These are phyloP conservation scores for Russula lepida DNA, from an alignment of 768 basidiomycete species.

Conservation along the genomic window DNA sequence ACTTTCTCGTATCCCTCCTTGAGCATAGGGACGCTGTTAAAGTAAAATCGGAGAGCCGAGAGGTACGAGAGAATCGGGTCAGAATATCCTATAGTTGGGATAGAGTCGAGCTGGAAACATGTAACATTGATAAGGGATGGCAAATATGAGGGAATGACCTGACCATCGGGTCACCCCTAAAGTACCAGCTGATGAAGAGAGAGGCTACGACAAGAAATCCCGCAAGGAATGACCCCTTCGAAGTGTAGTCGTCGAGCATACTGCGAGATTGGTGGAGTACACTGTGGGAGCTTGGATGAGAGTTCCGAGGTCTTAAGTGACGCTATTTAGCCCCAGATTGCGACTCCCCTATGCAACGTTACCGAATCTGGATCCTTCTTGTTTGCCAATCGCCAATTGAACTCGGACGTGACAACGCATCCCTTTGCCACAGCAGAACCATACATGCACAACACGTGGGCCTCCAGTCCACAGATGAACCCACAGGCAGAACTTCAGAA, in stretches of 20 bases:
- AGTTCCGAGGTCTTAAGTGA: too few species aligned
- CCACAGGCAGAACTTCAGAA: too few species aligned
- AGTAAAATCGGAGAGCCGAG: neutral
- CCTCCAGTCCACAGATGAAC: too few species aligned
- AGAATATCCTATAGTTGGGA: neutral
- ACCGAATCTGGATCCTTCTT: too few species aligned
- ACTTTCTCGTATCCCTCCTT: slow-evolving; percentile 2
- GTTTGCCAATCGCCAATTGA: too few species aligned
- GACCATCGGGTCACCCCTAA: neutral
- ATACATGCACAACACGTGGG: too few species aligned
- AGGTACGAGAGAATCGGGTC: slow-evolving; percentile 25
- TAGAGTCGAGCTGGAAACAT: neutral
- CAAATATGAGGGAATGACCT: neutral
- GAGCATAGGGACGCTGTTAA: neutral
- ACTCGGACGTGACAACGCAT: too few species aligned
- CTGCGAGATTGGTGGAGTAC: too few species aligned
- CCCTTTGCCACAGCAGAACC: too few species aligned
- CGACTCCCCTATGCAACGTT: too few species aligned
- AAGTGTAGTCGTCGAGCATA: neutral
- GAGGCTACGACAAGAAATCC: neutral
- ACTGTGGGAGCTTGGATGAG: too few species aligned
- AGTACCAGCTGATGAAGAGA: neutral
- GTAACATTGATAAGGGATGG: neutral
- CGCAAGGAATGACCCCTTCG: neutral
- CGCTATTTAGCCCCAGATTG: too few species aligned